phyloP scores from a whole-genome alignment of 176 grass and related monocot species.

The Phoenix roebelenii region DNA sequence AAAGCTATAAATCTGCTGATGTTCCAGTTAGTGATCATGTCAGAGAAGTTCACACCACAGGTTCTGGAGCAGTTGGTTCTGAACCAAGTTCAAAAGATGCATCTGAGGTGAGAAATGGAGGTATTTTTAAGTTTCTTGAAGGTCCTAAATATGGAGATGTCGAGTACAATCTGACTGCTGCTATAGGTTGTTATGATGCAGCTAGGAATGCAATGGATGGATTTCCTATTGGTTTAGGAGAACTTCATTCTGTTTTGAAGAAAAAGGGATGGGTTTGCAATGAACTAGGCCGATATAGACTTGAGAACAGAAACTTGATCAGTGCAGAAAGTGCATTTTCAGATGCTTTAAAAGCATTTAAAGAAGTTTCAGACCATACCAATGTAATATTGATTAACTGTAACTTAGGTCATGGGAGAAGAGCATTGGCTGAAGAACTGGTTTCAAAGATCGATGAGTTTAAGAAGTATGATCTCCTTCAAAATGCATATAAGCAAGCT shows the following conservation, averaged over 20 bases:
- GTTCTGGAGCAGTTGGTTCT: conserved; percentile 8
- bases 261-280: conserved; percentile 90
- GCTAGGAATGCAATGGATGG: conserved; percentile 39
- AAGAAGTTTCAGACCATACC: conserved; percentile 69
- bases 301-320: conserved; percentile 51
- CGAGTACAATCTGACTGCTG: conserved; percentile 65
- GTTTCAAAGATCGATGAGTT: conserved; percentile 68
- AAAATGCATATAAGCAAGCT: conserved; percentile 57
- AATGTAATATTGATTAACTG: conserved; percentile 98
- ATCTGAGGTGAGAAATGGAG: conserved; percentile 52
- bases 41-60: conserved; percentile 11
- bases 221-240: conserved; percentile 26
- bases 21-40: conserved; percentile 7
- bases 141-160: conserved; percentile 72
- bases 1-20: conserved; percentile 10
- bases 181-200: conserved; percentile 60
- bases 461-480: conserved; percentile 53
- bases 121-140: conserved; percentile 82
- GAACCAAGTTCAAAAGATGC: conserved; percentile 30
- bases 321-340: conserved; percentile 72
- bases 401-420: conserved; percentile 95
- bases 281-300: conserved; percentile 85
- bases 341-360: conserved; percentile 80
- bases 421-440: conserved; percentile 84
- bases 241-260: conserved; percentile 58